Percentiles rank a stretch among this genome's conserved stretches.
phyloP scores from a whole-genome alignment of 2,329 filamentous ascomycete species.

The Claviceps pazoutovae region DNA sequence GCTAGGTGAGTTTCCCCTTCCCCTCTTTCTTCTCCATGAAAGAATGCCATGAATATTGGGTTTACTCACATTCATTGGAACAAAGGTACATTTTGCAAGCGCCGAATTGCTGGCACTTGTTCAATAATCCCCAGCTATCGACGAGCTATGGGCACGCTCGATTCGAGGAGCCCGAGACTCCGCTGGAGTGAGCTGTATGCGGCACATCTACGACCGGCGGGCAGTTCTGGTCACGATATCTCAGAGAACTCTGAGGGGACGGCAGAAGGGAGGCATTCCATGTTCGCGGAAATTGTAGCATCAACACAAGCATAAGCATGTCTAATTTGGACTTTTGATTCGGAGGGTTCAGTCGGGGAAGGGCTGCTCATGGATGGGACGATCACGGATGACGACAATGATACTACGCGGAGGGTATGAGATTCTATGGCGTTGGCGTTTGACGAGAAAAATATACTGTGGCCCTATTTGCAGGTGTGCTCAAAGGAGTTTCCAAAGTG shows the following conservation, averaged over 20 bases:
- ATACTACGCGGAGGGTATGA: background rate
- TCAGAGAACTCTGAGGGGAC: background rate
- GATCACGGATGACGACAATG: background rate
- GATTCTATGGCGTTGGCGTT: background rate
- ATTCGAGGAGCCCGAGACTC: slow-evolving; percentile 24
- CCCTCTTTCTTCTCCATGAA: background rate
- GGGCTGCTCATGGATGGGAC: background rate
- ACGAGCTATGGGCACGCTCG: slow-evolving; percentile 22
- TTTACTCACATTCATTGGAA: background rate
- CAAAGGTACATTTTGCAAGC: slow-evolving; percentile 56
- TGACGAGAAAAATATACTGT: too few species aligned
- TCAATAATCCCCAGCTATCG: slow-evolving; percentile 31
- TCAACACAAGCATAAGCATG: background rate
- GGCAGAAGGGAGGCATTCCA: background rate
- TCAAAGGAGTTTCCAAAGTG: too few species aligned
- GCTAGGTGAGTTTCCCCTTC: slow-evolving; percentile 49
- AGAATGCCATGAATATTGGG: background rate
- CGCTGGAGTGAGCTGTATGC: background rate
- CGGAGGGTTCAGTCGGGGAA: background rate
- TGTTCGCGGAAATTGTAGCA: background rate
- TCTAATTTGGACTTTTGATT: background rate
- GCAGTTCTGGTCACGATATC: background rate
- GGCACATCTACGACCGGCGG: background rate
- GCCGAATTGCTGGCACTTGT: slow-evolving; percentile 65
- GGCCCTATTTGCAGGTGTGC: too few species aligned